These are phyloP conservation scores for Ambrosiella xylebori DNA, from an alignment of 2,329 filamentous ascomycete genomes.

Conservation along the genomic window DNA sequence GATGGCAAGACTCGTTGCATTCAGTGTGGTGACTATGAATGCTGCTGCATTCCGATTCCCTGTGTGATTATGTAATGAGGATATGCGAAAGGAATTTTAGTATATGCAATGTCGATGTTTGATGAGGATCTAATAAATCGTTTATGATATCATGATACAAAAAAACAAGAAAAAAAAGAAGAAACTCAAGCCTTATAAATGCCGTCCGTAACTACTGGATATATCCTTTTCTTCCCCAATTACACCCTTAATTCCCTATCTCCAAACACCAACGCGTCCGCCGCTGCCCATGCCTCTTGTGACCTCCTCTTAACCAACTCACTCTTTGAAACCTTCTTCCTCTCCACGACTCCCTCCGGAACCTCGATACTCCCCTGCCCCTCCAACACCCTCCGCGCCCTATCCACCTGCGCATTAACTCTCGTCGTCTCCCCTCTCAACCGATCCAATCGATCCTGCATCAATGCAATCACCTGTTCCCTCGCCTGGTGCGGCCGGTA, in stretches of 20 bases:
- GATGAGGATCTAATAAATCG: neutral
- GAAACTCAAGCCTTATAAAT: neutral
- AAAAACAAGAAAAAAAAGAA: too few relatives aligned
- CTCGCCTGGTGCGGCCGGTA: constrained; percentile 86
- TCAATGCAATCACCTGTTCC: constrained; percentile 70
- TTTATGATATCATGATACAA: neutral
- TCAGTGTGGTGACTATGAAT: constrained; percentile 33
- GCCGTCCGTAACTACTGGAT: neutral
- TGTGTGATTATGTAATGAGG: constrained; percentile 30
- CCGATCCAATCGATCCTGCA: constrained; percentile 67
- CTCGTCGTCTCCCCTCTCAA: constrained; percentile 56
- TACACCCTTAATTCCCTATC: neutral
- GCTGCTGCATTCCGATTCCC: constrained; percentile 35
- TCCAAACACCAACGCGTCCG: neutral
- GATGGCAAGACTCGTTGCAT: constrained; percentile 30
- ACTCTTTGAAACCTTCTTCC: neutral
- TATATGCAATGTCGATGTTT: neutral
- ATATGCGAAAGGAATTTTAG: too few relatives aligned
- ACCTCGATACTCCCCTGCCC: constrained; percentile 41
- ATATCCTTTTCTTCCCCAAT: neutral
- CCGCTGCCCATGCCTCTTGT: neutral
- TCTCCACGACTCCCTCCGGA: constrained; percentile 5
- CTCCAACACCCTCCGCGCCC: constrained; percentile 56
- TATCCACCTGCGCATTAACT: constrained; percentile 49
- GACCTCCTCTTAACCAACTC: neutral